Percentiles rank a stretch among this genome's conserved stretches.
Conservation (phyloP, 371 early-diverging fungal species). For the Vairimorpha necatrix region DNA sequence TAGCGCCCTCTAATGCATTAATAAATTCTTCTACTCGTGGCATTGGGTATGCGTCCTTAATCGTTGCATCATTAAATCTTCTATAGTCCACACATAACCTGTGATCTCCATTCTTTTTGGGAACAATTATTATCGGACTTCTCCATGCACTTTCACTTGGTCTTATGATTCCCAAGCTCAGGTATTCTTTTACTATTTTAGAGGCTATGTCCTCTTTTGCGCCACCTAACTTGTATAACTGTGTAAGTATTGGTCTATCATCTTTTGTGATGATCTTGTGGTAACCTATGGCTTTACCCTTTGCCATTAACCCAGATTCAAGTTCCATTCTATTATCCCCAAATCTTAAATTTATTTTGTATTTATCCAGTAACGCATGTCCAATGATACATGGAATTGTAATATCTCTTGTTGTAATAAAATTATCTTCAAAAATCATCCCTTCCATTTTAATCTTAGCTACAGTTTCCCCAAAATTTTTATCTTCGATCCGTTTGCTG, state of each 20-base stretch:
- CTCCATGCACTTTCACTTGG: conserved; percentile 19
- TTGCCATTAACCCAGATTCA: background rate
- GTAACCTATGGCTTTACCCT: background rate
- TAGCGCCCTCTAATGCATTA: conserved; percentile 47
- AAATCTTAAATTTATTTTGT: background rate
- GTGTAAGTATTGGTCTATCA: background rate
- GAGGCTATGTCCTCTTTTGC: background rate
- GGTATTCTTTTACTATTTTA: conserved; percentile 11
- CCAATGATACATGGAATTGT: background rate
- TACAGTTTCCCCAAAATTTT: background rate
- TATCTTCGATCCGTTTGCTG: background rate
- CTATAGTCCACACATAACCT: conserved; percentile 36
- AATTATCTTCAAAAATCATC: background rate
- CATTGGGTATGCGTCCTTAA: conserved; percentile 31
- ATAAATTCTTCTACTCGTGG: conserved; percentile 25
- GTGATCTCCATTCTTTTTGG: background rate
- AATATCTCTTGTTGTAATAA: background rate
- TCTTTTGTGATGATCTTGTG: background rate
- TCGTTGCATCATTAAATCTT: conserved; percentile 25
- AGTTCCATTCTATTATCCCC: background rate
- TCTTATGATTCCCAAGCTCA: conserved; percentile 32
- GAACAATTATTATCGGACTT: background rate
- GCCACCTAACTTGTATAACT: background rate
- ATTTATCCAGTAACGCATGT: background rate
- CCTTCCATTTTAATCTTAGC: background rate